phyloP scores from a whole-genome alignment of 169 alveolate genomes.

The Eimeria sp. region DNA sequence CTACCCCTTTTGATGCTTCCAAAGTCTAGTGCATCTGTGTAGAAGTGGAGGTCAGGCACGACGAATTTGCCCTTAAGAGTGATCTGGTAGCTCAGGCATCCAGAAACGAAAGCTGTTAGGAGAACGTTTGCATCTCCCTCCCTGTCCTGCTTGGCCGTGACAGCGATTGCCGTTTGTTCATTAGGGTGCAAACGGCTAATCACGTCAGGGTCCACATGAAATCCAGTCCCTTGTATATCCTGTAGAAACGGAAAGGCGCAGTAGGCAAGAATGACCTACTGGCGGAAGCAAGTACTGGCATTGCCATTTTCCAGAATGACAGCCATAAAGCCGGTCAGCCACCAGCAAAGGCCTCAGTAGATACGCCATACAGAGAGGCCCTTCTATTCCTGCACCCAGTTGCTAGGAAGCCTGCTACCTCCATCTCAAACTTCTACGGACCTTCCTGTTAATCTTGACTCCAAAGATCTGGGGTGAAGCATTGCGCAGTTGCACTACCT shows the following conservation, averaged over 20 bases:
- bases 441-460: slow-evolving; percentile 79
- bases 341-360: neutral
- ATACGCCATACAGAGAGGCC: neutral
- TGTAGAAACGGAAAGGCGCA: neutral
- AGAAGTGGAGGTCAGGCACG: slow-evolving; percentile 93
- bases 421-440: neutral
- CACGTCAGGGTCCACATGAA: slow-evolving; percentile 90
- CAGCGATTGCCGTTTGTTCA: slow-evolving; percentile 74
- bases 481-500: slow-evolving; percentile 88
- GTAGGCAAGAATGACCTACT: neutral
- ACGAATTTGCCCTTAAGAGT: slow-evolving; percentile 94
- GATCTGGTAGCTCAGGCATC: slow-evolving; percentile 93
- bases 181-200: slow-evolving; percentile 87
- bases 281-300: neutral
- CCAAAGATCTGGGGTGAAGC: slow-evolving; percentile 75
- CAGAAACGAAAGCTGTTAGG: slow-evolving; percentile 81
- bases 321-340: neutral
- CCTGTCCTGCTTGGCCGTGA: slow-evolving; percentile 32
- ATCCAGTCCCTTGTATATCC: slow-evolving; percentile 86
- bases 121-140: slow-evolving; percentile 62
- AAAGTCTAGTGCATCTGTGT: slow-evolving; percentile 93
- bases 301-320: neutral
- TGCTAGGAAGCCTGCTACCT: neutral
- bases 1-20: slow-evolving; percentile 89
- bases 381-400: neutral